Evolutionary conservation across 257 asterid species (phyloP), one percentile per base, ranked within the genome.

Genomic region (Solanum infundibuliforme): DNA sequence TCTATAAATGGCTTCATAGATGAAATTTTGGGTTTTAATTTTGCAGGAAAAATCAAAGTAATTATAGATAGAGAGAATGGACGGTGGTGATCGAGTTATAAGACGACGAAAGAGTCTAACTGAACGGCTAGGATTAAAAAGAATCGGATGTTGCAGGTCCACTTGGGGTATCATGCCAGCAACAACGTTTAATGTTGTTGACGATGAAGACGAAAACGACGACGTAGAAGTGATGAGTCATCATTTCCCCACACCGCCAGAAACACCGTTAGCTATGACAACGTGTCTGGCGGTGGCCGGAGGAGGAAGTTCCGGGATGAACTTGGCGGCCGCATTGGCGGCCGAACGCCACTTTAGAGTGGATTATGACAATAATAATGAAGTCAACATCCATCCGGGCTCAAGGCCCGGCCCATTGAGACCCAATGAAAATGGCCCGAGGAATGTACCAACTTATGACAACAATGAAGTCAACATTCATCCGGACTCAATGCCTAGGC

Each of bases 301-400:
- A 36, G 89, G 86, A 6, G 88, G 84, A 6, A 29, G 89, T 3
- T 79, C 90, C 0, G 95, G 97, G 87, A 95, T 91, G 98, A 97
- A 95, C 81, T 65, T 97, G 87, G 99, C 98, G 32, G 94, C 94
- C 62, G 99, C 98, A 87, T 76, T 97, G 87, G 98, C 95, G 2
- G 97, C 96, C 0, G 99, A 97, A 90, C 88, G 98, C 86, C 91
- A 93, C 83, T 73, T 92, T 84, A 90, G 95, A 92, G 95, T 93
- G 3, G 71, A 65, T 4, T 8, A 60, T 60, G 68, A 60, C 25
- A 65, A n/a, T 60, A 21, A 58, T 62, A n/a, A n/a, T 11, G 72
- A 65, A 25, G 7, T 2, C 34, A 25, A 11, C 8, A 65, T 5
- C 2, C 32, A n/a, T n/a, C 6, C 4, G 18, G 52, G 52, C 20